Evolutionary conservation across 192 early-diverging fungal genomes (phyloP).

Genomic region (Paraglomus brasilianum): DNA sequence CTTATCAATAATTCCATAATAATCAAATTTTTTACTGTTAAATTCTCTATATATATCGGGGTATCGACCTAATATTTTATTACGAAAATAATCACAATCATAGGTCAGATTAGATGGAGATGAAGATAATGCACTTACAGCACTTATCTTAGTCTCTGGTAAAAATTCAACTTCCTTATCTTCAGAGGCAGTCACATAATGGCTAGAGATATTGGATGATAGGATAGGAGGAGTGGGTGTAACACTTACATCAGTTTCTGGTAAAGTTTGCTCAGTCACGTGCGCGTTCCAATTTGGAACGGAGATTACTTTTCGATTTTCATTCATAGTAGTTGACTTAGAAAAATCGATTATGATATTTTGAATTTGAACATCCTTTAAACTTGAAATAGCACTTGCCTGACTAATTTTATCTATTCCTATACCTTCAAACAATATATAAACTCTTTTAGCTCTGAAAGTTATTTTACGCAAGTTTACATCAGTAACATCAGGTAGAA

Average conservation of each 20-base stretch:
- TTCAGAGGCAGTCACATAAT: too few species aligned
- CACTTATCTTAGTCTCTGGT: too few species aligned
- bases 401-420: constrained; percentile 10
- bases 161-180: too few species aligned
- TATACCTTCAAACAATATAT: constrained; percentile 8
- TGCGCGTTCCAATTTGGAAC: too few species aligned
- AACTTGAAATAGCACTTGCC: constrained; percentile 7
- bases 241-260: too few species aligned
- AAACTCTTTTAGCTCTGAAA: constrained; percentile 1
- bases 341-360: neutral
- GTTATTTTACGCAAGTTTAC: constrained; percentile 20
- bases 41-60: neutral
- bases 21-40: neutral
- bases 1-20: too few species aligned
- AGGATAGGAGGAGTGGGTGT: too few species aligned
- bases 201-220: too few species aligned
- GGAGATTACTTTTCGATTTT: too few species aligned
- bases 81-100: neutral
- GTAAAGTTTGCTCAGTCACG: too few species aligned
- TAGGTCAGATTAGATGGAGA: neutral
- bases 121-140: too few species aligned
- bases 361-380: constrained; percentile 5
- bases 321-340: too few species aligned
- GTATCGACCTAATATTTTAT: neutral
- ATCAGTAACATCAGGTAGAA: constrained; percentile 16